A percentile compares a stretch with the other conserved stretches of the same genome.
Conservation (phyloP, 1,284 basidiomycete genomes). For the Heterobasidion occidentale region DNA sequence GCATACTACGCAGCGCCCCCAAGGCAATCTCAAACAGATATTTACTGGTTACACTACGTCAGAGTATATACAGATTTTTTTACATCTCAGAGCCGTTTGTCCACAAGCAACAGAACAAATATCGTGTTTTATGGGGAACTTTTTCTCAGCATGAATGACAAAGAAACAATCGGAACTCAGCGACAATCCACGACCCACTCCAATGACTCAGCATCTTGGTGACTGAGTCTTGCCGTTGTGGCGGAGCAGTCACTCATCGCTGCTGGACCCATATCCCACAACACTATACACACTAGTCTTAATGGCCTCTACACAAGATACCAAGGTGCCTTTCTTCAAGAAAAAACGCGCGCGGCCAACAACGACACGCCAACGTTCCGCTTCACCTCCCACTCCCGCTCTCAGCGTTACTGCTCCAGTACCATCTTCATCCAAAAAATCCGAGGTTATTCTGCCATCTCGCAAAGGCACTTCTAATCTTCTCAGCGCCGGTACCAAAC, state of each 20-base stretch:
- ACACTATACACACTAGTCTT: constrained; percentile 10
- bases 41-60: too few relatives aligned
- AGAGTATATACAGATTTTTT: too few relatives aligned
- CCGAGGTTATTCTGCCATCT: constrained; percentile 68
- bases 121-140: too few relatives aligned
- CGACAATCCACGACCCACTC: not conserved
- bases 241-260: not conserved
- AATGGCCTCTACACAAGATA: constrained; percentile 32
- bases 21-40: too few relatives aligned
- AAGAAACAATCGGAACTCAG: not conserved
- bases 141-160: too few relatives aligned
- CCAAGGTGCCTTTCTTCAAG: constrained; percentile 79
- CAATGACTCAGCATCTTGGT: not conserved
- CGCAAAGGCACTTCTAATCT: constrained; percentile 62
- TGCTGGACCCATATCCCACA: not conserved
- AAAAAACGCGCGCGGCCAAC: constrained; percentile 77
- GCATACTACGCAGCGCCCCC: too few relatives aligned
- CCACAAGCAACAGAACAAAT: too few relatives aligned
- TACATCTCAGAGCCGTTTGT: too few relatives aligned
- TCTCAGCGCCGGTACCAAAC: constrained; percentile 81
- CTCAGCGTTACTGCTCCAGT: constrained; percentile 18
- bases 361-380: constrained; percentile 58
- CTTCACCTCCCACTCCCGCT: constrained; percentile 44
- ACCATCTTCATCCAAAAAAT: constrained; percentile 42
- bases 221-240: too few relatives aligned